A percentile compares a stretch with the other conserved stretches of the same genome.
Conservation (phyloP, 306 rosid genomes). For the Trifolium subterraneum region DNA sequence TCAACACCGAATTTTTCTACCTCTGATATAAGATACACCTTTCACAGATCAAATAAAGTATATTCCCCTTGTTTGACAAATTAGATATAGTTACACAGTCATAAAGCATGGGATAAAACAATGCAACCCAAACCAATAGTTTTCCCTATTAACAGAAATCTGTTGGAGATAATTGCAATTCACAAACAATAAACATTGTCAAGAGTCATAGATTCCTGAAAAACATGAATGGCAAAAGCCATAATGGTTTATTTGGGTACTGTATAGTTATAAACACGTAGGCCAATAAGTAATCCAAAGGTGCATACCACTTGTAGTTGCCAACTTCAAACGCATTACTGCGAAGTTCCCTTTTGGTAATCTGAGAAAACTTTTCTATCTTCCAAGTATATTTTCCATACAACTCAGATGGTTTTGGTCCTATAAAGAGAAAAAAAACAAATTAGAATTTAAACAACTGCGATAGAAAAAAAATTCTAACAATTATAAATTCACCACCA, state of each 20-base stretch:
- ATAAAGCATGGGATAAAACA: neutral
- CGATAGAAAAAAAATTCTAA: conserved; percentile 25
- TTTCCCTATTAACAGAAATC: neutral
- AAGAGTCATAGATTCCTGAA: neutral
- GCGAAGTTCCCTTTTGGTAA: conserved; percentile 96
- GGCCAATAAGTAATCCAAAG: conserved; percentile 16
- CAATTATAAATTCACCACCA: conserved; percentile 61
- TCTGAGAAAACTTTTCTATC: conserved; percentile 96
- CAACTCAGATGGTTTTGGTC: conserved; percentile 85
- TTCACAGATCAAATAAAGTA: conserved; percentile 21
- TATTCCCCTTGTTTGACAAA: conserved; percentile 6
- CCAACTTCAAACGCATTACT: conserved; percentile 97
- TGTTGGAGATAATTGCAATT: neutral
- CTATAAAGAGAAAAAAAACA: conserved; percentile 50
- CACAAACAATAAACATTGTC: neutral
- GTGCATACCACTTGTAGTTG: conserved; percentile 88
- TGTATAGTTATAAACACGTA: neutral
- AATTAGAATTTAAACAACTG: conserved; percentile 31
- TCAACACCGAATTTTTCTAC: conserved; percentile 19
- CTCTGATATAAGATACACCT: conserved; percentile 30
- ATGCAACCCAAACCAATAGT: conserved; percentile 25
- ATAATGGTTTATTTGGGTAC: conserved; percentile 2
- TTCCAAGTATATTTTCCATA: conserved; percentile 96
- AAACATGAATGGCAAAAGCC: conserved; percentile 29
- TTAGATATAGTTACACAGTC: conserved; percentile 3